Evolutionary conservation across 768 basidiomycete genomes (phyloP), one percentile per base, ranked within the genome.

Genomic region (Serendipita sp.): DNA sequence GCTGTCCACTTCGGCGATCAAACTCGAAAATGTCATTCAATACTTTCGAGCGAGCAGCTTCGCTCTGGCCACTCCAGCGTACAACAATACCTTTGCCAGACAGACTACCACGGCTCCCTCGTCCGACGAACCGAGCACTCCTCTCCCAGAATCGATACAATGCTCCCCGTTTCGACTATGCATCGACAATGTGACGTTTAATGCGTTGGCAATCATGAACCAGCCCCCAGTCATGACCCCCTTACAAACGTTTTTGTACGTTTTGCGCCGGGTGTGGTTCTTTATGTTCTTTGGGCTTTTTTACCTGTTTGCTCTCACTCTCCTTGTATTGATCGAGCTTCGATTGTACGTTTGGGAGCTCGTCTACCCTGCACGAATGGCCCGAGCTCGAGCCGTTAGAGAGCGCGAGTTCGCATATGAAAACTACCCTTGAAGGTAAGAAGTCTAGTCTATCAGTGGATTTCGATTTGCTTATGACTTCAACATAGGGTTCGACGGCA

Each of bases 31-130:
- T 27, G 64, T 58, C 4, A 36, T 66, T 29, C 64, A 66, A 46
- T 66, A 66, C 63, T 66, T 64, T 46, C 66, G 66, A 29, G 66
- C 66, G 5, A 60, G 52, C 37, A 3, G 40, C 1, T 64, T 66
- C 31, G 66, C 58, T 33, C 66, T 66, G n/a, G 58, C 63, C 43
- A 52, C 63, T 15, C 44, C 52, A 8, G 44, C 46, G 3, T 66
- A 66, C 66, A 66, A 66, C 55, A 64, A 66, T 53, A 44, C 63
- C 16, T 27, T 27, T 60, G 33, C 23, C 10, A 11, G 55, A 34
- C 4, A 29, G 16, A n/a, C 27, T 31, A n/a, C 6, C 6, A 52
- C 18, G 6, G 1, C 23, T 1, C 23, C 23, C 23, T 23, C 23
- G 23, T 23, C 23, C 23, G 34, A 50, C n/a, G 48, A 6, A 50